Evolutionary conservation across 2,329 filamentous ascomycete species (phyloP).

Genomic region (Ploettnerulaceae sp.): DNA sequence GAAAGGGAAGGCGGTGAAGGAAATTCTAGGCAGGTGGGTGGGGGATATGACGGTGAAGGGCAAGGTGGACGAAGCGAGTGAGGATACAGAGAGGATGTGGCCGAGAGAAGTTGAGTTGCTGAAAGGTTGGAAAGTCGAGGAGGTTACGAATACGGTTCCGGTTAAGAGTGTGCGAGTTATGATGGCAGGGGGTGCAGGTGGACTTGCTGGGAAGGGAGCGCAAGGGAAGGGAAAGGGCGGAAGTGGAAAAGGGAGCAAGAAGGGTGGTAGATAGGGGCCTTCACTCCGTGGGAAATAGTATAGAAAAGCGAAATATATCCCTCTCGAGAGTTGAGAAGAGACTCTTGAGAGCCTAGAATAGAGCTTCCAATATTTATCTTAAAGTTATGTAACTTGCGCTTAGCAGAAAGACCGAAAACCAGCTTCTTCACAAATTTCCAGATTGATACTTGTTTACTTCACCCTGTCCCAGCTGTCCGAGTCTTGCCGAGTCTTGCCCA

Average conservation of each 20-base stretch:
- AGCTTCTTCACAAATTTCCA: too few relatives aligned
- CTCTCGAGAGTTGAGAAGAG: too few relatives aligned
- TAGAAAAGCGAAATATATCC: too few relatives aligned
- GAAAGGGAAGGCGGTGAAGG: constrained; percentile 90
- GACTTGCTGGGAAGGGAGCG: constrained; percentile 24
- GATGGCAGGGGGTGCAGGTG: constrained; percentile 53
- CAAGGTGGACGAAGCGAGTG: constrained; percentile 54
- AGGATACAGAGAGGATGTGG: constrained; percentile 73
- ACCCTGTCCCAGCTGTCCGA: too few relatives aligned
- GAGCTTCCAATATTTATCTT: too few relatives aligned
- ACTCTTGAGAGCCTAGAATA: too few relatives aligned
- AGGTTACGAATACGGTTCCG: constrained; percentile 75
- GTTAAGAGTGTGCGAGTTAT: constrained; percentile 78
- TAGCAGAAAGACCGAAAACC: too few relatives aligned
- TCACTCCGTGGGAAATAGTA: too few relatives aligned
- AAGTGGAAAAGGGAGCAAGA: constrained; percentile 29
- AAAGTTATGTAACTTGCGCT: too few relatives aligned
- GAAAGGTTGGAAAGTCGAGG: constrained; percentile 72
- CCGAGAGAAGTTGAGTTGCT: constrained; percentile 82
- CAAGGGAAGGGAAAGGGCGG: constrained; percentile 29
- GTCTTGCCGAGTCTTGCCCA: too few relatives aligned
- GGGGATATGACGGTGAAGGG: constrained; percentile 51
- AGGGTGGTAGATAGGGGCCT: constrained; percentile 6
- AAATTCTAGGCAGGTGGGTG: constrained; percentile 81
- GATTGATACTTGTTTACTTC: too few relatives aligned